These are phyloP conservation scores for Populus tomentosa DNA, from an alignment of 441 rosid genomes.

Conservation along the genomic window DNA sequence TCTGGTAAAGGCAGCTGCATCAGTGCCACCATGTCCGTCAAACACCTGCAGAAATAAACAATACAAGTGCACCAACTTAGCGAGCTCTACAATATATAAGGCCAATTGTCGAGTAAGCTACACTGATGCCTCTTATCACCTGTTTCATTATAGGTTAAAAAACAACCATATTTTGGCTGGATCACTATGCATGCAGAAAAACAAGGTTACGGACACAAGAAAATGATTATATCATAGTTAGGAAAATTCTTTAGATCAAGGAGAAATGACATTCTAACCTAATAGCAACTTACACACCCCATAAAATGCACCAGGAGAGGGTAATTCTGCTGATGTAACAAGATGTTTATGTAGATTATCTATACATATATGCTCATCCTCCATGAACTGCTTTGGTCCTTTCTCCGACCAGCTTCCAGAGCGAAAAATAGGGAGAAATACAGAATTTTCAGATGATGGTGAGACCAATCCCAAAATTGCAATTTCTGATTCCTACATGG, in stretches of 20 bases:
- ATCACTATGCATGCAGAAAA: not conserved
- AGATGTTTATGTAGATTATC: conserved; percentile 59
- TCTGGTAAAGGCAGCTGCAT: conserved; percentile 77
- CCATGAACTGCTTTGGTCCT: conserved; percentile 87
- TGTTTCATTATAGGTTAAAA: not conserved
- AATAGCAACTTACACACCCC: conserved; percentile 56
- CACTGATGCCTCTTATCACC: not conserved
- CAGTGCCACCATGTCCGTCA: conserved; percentile 89
- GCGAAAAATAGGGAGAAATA: conserved; percentile 62
- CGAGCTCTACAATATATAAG: not conserved
- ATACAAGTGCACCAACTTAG: conserved; percentile 7
- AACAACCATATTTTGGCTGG: not conserved
- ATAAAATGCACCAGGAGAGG: conserved; percentile 69
- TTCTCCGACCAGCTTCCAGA: conserved; percentile 88
- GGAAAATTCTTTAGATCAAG: not conserved
- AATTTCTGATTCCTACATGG: conserved; percentile 51
- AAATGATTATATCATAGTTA: not conserved
- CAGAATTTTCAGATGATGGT: conserved; percentile 40
- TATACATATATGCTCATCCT: conserved; percentile 73
- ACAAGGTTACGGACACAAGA: too few species aligned
- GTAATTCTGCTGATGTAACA: conserved; percentile 27
- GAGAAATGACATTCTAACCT: conserved; percentile 2
- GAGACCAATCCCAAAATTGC: conserved; percentile 39
- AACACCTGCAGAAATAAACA: conserved; percentile 52
- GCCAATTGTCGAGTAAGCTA: not conserved